Conservation (phyloP, 495 filamentous ascomycete species). For the Xylaria acuta region DNA sequence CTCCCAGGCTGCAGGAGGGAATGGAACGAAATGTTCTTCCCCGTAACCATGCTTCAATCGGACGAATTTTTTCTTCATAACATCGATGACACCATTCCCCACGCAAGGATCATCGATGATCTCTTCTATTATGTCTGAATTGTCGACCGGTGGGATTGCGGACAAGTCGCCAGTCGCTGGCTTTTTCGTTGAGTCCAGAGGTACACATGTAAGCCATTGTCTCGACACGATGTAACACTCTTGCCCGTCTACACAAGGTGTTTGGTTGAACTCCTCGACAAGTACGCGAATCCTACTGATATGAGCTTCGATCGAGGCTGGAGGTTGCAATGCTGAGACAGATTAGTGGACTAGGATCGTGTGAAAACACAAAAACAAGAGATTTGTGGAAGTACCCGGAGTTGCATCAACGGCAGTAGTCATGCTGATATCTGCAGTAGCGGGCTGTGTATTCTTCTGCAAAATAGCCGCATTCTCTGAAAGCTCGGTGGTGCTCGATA, state of each 20-base stretch:
- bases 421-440: neutral
- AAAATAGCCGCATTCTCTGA: neutral
- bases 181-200: conserved; percentile 34
- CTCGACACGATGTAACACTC: conserved; percentile 80
- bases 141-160: conserved; percentile 71
- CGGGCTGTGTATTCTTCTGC: conserved; percentile 9
- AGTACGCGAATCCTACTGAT: conserved; percentile 73
- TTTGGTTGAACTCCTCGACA: conserved; percentile 55
- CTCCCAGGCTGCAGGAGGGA: conserved; percentile 82
- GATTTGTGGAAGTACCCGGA: conserved; percentile 5
- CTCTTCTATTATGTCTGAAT: conserved; percentile 69
- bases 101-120: conserved; percentile 52
- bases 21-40: conserved; percentile 73
- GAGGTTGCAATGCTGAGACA: conserved; percentile 29
- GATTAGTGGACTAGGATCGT: conserved; percentile 19
- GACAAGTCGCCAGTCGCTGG: conserved; percentile 27
- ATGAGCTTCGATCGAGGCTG: conserved; percentile 54
- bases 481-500: neutral
- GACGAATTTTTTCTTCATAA: conserved; percentile 63
- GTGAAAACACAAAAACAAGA: neutral
- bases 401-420: conserved; percentile 10
- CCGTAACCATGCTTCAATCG: conserved; percentile 77
- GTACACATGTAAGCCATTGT: conserved; percentile 75
- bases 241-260: conserved; percentile 68
- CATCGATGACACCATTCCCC: conserved; percentile 40